A percentile compares a stretch with the other conserved stretches of the same genome.
Evolutionary conservation across 495 filamentous ascomycete species (phyloP).

Genomic region (Daldinia bambusicola): DNA sequence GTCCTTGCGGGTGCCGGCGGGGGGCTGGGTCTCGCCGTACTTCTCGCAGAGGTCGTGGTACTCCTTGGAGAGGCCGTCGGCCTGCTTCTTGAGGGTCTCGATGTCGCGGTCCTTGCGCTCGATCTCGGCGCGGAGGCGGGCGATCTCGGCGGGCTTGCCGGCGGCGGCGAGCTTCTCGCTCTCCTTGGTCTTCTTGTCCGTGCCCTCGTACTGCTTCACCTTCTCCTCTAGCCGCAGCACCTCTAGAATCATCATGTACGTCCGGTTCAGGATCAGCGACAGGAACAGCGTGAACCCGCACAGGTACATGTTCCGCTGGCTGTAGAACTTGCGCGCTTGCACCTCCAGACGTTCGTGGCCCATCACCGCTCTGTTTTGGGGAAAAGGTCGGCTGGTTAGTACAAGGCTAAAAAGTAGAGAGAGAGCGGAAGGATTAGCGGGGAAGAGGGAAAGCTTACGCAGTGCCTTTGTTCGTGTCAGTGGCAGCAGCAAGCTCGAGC

Average conservation of each 20-base stretch:
- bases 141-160: conserved; percentile 66
- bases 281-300: conserved; percentile 99
- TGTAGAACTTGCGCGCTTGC: conserved; percentile 99
- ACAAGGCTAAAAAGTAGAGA: background rate
- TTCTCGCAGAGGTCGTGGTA: conserved; percentile 86
- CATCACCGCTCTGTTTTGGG: conserved; percentile 65
- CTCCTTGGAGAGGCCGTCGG: conserved; percentile 77
- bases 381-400: conserved; percentile 29
- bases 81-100: conserved; percentile 86
- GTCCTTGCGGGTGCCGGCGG: conserved; percentile 72
- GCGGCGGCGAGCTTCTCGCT: conserved; percentile 80
- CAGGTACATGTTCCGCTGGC: conserved; percentile 99
- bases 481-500: conserved; percentile 75
- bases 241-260: conserved; percentile 97
- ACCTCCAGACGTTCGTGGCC: conserved; percentile 96
- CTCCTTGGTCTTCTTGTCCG: conserved; percentile 77
- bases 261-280: conserved; percentile 98
- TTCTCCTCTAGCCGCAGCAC: conserved; percentile 92
- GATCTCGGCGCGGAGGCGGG: conserved; percentile 73
- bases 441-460: conserved; percentile 34
- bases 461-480: conserved; percentile 53
- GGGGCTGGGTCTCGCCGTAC: conserved; percentile 65
- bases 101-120: conserved; percentile 75
- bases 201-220: conserved; percentile 86
- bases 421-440: conserved; percentile 6